Evolutionary conservation across 345 rosid species (phyloP).

Genomic region (Dipteronia dyeriana): DNA sequence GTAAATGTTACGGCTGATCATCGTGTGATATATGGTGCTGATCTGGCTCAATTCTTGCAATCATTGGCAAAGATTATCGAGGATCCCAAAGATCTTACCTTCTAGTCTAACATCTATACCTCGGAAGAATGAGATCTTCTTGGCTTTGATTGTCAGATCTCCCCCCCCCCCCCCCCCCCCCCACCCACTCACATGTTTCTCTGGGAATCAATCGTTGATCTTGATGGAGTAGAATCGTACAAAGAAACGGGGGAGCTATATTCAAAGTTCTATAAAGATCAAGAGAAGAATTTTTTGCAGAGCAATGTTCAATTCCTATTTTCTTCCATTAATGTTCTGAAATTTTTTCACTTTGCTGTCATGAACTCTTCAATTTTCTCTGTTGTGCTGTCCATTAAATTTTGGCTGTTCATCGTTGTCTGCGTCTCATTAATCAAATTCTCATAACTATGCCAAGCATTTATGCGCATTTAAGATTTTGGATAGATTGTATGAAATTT

Average conservation of each 20-base stretch:
- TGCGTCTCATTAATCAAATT: background rate
- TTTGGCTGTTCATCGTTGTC: background rate
- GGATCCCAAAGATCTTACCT: constrained; percentile 85
- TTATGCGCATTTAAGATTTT: background rate
- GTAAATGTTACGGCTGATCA: constrained; percentile 94
- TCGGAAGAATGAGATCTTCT: constrained; percentile 5
- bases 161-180: constrained; percentile 20
- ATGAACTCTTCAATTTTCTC: background rate
- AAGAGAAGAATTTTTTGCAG: constrained; percentile 26
- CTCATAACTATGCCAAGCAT: background rate
- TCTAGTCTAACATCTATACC: constrained; percentile 35
- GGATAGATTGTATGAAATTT: background rate
- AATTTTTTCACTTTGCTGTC: background rate
- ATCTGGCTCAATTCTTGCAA: constrained; percentile 91
- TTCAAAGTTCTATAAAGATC: constrained; percentile 1
- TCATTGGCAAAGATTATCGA: constrained; percentile 81
- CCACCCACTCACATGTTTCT: constrained; percentile 29
- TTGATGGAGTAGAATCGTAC: constrained; percentile 16
- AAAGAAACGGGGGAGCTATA: constrained; percentile 27
- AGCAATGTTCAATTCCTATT: background rate
- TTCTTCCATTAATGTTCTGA: background rate
- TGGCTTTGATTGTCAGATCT: constrained; percentile 20
- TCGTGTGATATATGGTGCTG: constrained; percentile 92
- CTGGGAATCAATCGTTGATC: constrained; percentile 29
- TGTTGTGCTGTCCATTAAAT: background rate